These are phyloP conservation scores for Lunularia cruciata DNA, from an alignment of 225 moss, liverwort and hornwort genomes.

Conservation along the genomic window DNA sequence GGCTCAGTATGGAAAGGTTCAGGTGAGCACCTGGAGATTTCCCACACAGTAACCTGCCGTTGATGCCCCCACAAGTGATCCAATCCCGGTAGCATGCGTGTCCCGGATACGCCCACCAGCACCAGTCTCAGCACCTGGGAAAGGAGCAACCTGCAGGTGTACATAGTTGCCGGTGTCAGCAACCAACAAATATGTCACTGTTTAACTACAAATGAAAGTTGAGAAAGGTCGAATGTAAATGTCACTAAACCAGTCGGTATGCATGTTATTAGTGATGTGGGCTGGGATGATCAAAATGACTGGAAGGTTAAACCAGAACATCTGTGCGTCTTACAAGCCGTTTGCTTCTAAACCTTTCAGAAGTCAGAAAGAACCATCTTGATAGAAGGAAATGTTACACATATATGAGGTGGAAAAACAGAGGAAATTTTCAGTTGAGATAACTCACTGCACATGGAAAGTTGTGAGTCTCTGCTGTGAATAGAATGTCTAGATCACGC, in stretches of 20 bases:
- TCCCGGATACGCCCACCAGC: conserved; percentile 97
- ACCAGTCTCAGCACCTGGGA: conserved; percentile 98
- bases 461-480: conserved; percentile 98
- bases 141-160: conserved; percentile 82
- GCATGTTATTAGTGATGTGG: too few relatives aligned
- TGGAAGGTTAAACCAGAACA: too few relatives aligned
- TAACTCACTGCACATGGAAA: conserved; percentile 93
- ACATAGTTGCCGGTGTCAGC: background rate
- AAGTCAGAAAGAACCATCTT: too few relatives aligned
- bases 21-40: conserved; percentile 75
- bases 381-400: too few relatives aligned
- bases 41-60: conserved; percentile 99
- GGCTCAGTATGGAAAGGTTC: too few relatives aligned
- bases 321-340: too few relatives aligned
- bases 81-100: conserved; percentile 97
- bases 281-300: too few relatives aligned
- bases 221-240: too few relatives aligned
- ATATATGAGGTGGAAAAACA: too few relatives aligned
- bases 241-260: too few relatives aligned
- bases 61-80: conserved; percentile 88
- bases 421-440: background rate
- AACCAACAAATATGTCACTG: background rate
- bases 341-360: too few relatives aligned
- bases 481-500: conserved; percentile 93
- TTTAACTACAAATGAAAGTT: too few relatives aligned